Evolutionary conservation across 805 yeast species (phyloP), one percentile per base, ranked within the genome.

Genomic region (Phaffomyces thermotolerans): DNA sequence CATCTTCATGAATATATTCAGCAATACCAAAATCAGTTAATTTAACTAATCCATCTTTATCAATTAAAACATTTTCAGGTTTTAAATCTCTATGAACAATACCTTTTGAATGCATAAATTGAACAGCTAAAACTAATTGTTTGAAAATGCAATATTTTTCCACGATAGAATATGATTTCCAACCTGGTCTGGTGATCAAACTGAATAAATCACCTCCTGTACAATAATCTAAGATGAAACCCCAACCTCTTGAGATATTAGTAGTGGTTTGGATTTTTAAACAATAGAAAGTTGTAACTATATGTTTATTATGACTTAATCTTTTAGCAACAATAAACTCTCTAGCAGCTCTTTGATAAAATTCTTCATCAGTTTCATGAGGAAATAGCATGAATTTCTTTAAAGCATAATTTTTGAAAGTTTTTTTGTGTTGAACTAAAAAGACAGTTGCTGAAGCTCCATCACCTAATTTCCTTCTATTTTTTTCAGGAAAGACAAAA

Each of bases 1-100:
- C 75, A 18, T 60, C 67, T 41, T 63, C 72, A 58, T 79, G 81
- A 15, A 81, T 84, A 57, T 75, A 75, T 41, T 75, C 81, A 40
- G 85, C 76, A 31, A 84, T 84, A 46, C 93, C 93, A 60, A 83
- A 84, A 66, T 84, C 93, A 29, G 88, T 80, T 25, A 84, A 60
- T 55, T 83, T 82, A 38, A 80, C 75, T 30, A 80, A 57, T 2
- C 90, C 91, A 49, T 71, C 68, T 10, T 62, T 62, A 43, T 78
- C 74, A n/a, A 84, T 52, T 44, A 84, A 62, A 5, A 83, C 68
- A 54, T 84, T 84, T 54, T 84, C 90, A 0, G 90, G 89, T 60
- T 84, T 84, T 54, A 84, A 64, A 65, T 84, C 93, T 35, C 81
- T 68, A 58, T 84, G 91, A 12, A 76, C 87, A 37, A 83, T 70